Percentiles rank a stretch among this genome's conserved stretches.
Evolutionary conservation across 495 filamentous ascomycete genomes (phyloP).

Genomic region (Neurospora tetraspora): DNA sequence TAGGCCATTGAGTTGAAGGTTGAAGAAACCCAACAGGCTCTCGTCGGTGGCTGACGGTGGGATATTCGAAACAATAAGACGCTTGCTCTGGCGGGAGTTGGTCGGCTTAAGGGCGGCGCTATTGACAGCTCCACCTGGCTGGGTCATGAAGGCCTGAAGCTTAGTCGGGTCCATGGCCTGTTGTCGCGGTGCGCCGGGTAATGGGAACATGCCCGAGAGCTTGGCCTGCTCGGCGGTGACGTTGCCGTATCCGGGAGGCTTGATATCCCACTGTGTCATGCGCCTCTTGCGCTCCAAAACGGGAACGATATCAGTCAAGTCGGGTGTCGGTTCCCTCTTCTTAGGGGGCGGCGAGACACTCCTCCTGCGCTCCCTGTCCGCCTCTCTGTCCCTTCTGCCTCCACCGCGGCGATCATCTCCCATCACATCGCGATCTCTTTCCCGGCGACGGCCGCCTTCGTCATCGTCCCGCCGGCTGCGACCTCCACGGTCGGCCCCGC

Average conservation of each 20-base stretch:
- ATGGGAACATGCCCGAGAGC: constrained; percentile 98
- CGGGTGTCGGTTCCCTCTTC: constrained; percentile 90
- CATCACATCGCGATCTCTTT: constrained; percentile 34
- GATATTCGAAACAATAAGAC: constrained; percentile 78
- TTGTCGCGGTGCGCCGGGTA: constrained; percentile 89
- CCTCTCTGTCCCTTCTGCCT: constrained; percentile 38
- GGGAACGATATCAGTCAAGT: constrained; percentile 74
- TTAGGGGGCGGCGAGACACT: constrained; percentile 73
- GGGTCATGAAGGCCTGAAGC: constrained; percentile 91
- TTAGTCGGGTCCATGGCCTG: constrained; percentile 94
- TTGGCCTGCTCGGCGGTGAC: constrained; percentile 98
- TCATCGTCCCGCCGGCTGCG: constrained; percentile 18
- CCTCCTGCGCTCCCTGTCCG: constrained; percentile 57
- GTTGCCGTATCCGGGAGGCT: constrained; percentile 95
- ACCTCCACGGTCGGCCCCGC: constrained; percentile 35
- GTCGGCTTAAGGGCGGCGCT: constrained; percentile 78
- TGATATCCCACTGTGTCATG: constrained; percentile 98
- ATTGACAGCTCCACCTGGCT: constrained; percentile 60
- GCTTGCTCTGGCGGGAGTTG: constrained; percentile 86
- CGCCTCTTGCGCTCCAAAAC: constrained; percentile 77
- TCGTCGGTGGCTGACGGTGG: constrained; percentile 62
- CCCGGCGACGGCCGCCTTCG: constrained; percentile 30
- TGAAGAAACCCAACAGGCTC: constrained; percentile 74
- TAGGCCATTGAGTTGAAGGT: constrained; percentile 85
- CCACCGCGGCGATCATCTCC: constrained; percentile 42